A percentile compares a stretch with the other conserved stretches of the same genome.
Evolutionary conservation across 2,329 filamentous ascomycete genomes (phyloP).

Genomic region (Metarhizium guizhouense): DNA sequence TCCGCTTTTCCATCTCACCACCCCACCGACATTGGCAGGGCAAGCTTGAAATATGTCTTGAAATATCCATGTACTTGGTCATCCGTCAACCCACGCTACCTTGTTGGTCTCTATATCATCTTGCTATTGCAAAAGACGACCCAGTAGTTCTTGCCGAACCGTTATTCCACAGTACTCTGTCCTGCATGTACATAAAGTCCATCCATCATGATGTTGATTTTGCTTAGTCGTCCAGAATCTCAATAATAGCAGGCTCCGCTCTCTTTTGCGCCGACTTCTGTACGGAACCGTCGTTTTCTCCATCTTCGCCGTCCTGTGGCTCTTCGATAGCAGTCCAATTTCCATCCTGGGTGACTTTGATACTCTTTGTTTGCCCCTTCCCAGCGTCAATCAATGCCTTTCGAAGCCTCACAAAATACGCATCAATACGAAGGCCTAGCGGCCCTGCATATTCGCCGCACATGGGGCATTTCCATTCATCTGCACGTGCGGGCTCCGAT

Average conservation of each 20-base stretch:
- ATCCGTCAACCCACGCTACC: not conserved
- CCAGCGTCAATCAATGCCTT: conserved; percentile 31
- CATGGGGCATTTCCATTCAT: conserved; percentile 82
- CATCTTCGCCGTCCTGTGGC: conserved; percentile 17
- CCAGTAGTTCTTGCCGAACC: not conserved
- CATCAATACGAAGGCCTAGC: conserved; percentile 59
- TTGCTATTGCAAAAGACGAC: not conserved
- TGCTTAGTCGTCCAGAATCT: conserved; percentile 17
- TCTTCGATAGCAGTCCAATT: conserved; percentile 24
- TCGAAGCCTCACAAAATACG: conserved; percentile 60
- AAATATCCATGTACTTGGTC: not conserved
- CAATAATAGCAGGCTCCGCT: conserved; percentile 13
- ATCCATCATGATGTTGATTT: not conserved
- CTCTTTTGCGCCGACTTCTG: not conserved
- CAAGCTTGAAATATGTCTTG: not conserved
- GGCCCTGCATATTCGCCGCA: conserved; percentile 74
- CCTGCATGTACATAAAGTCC: too few species aligned
- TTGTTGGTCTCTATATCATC: not conserved
- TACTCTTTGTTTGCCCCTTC: conserved; percentile 17
- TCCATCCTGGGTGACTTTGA: conserved; percentile 21
- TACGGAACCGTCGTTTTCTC: not conserved
- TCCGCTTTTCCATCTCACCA: not conserved
- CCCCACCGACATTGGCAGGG: not conserved
- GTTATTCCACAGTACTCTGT: too few species aligned
- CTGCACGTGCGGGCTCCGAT: conserved; percentile 45